Conservation (phyloP, 768 basidiomycete genomes). For the Hygrophorus pudorinus region DNA sequence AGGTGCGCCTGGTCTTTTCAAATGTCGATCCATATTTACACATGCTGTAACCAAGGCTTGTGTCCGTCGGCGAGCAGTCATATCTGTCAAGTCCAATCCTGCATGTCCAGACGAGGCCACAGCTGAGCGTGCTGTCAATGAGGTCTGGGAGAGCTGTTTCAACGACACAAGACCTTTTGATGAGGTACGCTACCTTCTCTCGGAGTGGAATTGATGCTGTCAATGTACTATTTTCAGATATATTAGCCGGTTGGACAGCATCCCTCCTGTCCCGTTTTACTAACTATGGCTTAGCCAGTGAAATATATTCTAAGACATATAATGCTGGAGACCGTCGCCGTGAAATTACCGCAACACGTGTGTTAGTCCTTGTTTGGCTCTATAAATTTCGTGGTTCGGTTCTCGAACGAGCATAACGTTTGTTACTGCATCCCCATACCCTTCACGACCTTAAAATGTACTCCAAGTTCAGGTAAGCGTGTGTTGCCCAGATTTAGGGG, state of each 20-base stretch:
- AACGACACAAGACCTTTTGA: slow-evolving; percentile 95
- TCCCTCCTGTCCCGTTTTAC: neutral
- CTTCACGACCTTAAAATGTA: slow-evolving; percentile 32
- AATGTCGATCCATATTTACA: slow-evolving; percentile 4
- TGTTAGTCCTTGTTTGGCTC: no score
- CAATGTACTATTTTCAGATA: slow-evolving; percentile 8
- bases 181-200: slow-evolving; percentile 45
- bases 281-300: neutral
- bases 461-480: slow-evolving; percentile 34
- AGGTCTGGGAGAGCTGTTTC: slow-evolving; percentile 96
- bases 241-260: slow-evolving; percentile 8
- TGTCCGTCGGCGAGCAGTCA: slow-evolving; percentile 76
- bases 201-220: neutral
- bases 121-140: slow-evolving; percentile 87
- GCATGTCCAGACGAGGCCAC: slow-evolving; percentile 64
- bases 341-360: no score
- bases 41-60: slow-evolving; percentile 49
- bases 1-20: slow-evolving; percentile 38
- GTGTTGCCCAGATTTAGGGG: no score
- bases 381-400: no score
- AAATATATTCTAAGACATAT: neutral
- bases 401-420: neutral
- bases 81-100: slow-evolving; percentile 76
- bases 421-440: slow-evolving; percentile 2
- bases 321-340: no score